These are phyloP conservation scores for Desmodesmus armatus DNA, from an alignment of 139 green algal genomes.

Conservation along the genomic window DNA sequence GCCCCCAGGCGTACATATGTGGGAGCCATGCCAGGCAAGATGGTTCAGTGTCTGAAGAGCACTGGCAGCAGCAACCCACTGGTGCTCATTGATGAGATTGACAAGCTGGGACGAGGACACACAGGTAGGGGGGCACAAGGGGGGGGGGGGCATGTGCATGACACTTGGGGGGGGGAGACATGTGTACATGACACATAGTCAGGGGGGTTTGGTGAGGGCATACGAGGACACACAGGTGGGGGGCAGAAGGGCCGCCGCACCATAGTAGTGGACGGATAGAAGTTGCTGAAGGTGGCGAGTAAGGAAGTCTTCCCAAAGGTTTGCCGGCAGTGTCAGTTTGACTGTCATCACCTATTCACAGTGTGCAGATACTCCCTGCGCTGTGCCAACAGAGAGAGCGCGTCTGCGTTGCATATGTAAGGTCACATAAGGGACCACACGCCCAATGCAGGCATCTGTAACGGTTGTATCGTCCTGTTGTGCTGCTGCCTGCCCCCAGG, in stretches of 20 bases:
- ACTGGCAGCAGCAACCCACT: slow-evolving; percentile 90
- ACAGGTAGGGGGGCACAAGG: slow-evolving; percentile 80
- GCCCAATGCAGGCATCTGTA: too few relatives aligned
- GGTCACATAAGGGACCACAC: too few relatives aligned
- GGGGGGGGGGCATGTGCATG: too few relatives aligned
- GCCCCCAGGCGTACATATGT: slow-evolving; percentile 92
- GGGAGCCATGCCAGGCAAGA: slow-evolving; percentile 98
- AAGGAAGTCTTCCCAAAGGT: too few relatives aligned
- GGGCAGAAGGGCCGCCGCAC: not conserved
- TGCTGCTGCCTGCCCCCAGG: slow-evolving; percentile 55
- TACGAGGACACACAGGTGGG: not conserved
- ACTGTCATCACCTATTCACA: too few relatives aligned
- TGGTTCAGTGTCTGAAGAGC: slow-evolving; percentile 97
- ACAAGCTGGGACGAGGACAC: slow-evolving; percentile 65
- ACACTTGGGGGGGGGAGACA: not conserved
- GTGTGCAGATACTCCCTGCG: too few relatives aligned
- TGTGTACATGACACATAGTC: not conserved
- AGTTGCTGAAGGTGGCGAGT: too few relatives aligned
- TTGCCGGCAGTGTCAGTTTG: not conserved
- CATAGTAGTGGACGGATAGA: too few relatives aligned
- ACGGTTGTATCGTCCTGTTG: not conserved
- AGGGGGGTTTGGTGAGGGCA: too few relatives aligned
- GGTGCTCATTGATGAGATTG: slow-evolving; percentile 98
- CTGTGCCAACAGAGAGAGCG: not conserved
- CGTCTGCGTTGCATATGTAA: not conserved